Evolutionary conservation across 257 asterid genomes (phyloP).

Genomic region (Prunella vulgaris): DNA sequence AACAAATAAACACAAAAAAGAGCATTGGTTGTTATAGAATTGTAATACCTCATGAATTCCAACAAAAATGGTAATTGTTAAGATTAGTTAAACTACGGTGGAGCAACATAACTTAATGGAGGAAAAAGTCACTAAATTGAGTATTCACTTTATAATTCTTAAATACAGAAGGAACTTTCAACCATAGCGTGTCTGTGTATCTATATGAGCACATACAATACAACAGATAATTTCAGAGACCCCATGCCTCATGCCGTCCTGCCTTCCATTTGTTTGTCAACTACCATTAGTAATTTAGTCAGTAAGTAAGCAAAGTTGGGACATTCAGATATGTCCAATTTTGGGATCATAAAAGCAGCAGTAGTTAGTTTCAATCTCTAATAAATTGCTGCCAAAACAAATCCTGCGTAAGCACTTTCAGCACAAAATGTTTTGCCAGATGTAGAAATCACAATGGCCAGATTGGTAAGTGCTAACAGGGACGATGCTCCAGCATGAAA

Average conservation of each 20-base stretch:
- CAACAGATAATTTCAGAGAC: not conserved
- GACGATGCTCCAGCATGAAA: not conserved
- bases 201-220: not conserved
- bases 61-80: not conserved
- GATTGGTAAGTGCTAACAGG: not conserved
- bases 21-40: not conserved
- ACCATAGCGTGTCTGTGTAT: not conserved
- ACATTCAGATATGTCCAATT: not conserved
- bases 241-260: not conserved
- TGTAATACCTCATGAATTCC: not conserved
- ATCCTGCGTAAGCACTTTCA: not conserved
- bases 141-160: not conserved
- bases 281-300: not conserved
- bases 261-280: not conserved
- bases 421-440: not conserved
- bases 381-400: not conserved
- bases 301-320: not conserved
- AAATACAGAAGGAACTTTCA: not conserved
- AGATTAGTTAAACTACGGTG: not conserved
- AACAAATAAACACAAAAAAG: not conserved
- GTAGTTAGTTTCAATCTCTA: not conserved
- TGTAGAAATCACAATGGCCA: not conserved
- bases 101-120: not conserved
- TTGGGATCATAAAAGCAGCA: not conserved
- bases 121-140: not conserved